Base-by-base conservation (phyloP, 2,329 filamentous ascomycete genomes). In the Cryphonectria naterciae region DNA sequence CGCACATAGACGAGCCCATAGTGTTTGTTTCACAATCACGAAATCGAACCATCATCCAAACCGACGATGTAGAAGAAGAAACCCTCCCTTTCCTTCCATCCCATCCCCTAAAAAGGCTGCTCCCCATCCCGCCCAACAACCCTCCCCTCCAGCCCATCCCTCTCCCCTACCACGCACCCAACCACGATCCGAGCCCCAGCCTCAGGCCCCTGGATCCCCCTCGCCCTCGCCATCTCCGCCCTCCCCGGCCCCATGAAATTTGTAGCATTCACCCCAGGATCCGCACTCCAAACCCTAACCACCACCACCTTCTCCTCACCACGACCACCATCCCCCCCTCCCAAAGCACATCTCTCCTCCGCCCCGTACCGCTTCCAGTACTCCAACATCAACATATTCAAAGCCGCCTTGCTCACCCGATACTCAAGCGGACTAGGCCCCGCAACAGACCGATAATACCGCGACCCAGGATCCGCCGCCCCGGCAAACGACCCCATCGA, bases 381-480 rank as follows among this genome's bases (percentile, higher is more conserved):
- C 73, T 75, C 66, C 43, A 67, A 41, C 63, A 76, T 77, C 41
- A 76, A 39, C 77, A 79, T 78, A 67, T 79, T 78, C 11, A 78
- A 67, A 4, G 76, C 77, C 17, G 77, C 70, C 71, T 78, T 79
- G 74, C 75, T 77, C 1, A 73, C 68, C 7, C 74, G 67, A 67
- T 78, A 79, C 17, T 74, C 68, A 11, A 68, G 68, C 35, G 67
- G 66, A 63, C 68, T 70, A 25, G 63, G 63, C 32, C 6, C 70
- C 5, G 70, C 71, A 13, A 66, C 68, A 4, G 74, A 64, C 1
- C 43, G 61, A 25, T 75, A 71, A 25, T 73, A 74, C 32, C 70
- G 71, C 22, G 70, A 73, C 5, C 15, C 28, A 2, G 73, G 75
- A 65, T 76, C 71, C 4, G 65, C 52, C 60, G 75, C 77, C 37